Conservation (phyloP, 164 flowering plant genomes). For the Echeveria elegans region DNA sequence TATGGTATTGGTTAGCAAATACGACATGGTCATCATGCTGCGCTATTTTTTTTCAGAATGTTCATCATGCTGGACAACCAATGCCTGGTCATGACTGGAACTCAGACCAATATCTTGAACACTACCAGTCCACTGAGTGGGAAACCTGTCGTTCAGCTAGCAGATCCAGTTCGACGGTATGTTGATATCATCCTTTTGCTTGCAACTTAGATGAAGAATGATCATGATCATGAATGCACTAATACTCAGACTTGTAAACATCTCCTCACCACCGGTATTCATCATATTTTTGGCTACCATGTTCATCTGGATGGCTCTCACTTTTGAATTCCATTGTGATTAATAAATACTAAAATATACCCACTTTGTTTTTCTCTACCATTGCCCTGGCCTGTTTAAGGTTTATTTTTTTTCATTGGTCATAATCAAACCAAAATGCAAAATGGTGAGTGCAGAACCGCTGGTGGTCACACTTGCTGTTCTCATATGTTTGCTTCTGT, state of each 20-base stretch:
- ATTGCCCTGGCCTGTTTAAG: too few species aligned
- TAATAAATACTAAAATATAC: too few species aligned
- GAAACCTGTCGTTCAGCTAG: slow-evolving; percentile 54
- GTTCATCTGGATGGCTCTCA: too few species aligned
- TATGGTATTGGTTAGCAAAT: neutral
- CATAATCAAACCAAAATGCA: too few species aligned
- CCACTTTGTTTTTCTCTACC: too few species aligned
- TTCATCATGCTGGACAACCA: slow-evolving; percentile 81
- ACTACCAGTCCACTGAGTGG: slow-evolving; percentile 71
- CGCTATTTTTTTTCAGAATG: slow-evolving; percentile 45
- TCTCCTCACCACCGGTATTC: too few species aligned
- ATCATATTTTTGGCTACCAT: too few species aligned
- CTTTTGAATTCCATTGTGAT: too few species aligned
- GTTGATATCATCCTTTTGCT: neutral
- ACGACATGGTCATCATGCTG: neutral
- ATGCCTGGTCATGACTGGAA: slow-evolving; percentile 95
- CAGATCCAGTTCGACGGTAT: slow-evolving; percentile 81
- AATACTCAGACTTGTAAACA: neutral
- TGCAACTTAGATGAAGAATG: neutral
- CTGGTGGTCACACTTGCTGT: too few species aligned
- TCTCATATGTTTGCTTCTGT: neutral
- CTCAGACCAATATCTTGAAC: slow-evolving; percentile 52
- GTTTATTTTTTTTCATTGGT: too few species aligned
- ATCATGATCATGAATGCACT: too few species aligned
- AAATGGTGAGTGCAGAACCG: too few species aligned